Conservation (phyloP, 2,329 filamentous ascomycete genomes). For the Trichoderma sp. region DNA sequence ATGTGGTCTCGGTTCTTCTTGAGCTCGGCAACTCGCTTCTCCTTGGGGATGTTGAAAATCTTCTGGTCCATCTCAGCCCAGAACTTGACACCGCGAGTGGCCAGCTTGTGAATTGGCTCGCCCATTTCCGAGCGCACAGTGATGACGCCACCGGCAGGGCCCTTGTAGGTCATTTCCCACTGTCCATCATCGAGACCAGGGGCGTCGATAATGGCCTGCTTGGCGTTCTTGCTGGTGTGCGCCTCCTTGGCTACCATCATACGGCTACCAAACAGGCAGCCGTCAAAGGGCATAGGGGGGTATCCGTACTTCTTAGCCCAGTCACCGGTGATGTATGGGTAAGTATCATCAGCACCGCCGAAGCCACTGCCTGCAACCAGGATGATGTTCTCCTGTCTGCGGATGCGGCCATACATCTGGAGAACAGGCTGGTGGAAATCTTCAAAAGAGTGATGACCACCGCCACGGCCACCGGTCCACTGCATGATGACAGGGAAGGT, state of each 20-base stretch:
- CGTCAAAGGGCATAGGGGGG: constrained; percentile 92
- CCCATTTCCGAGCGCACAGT: constrained; percentile 99
- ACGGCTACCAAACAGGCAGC: constrained; percentile 84
- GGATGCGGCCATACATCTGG: constrained; percentile 86
- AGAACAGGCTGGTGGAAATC: constrained; percentile 93
- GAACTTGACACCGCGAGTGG: constrained; percentile 91
- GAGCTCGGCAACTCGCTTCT: constrained; percentile 84
- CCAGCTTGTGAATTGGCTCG: constrained; percentile 98
- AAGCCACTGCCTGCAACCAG: constrained; percentile 90
- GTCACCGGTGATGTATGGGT: constrained; percentile 84
- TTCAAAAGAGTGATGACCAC: constrained; percentile 92
- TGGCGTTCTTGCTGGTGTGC: constrained; percentile 82
- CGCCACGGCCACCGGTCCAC: constrained; percentile 92
- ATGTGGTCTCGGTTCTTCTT: constrained; percentile 89
- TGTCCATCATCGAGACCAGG: constrained; percentile 77
- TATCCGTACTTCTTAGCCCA: constrained; percentile 90
- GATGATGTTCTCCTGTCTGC: constrained; percentile 82
- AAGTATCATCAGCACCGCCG: constrained; percentile 85
- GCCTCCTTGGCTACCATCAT: constrained; percentile 96
- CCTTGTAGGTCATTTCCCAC: constrained; percentile 95
- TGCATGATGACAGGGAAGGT: constrained; percentile 90
- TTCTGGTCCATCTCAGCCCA: constrained; percentile 99
- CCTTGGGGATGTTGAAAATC: constrained; percentile 95
- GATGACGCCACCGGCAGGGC: constrained; percentile 86
- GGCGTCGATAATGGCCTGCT: constrained; percentile 86